Percentiles rank a stretch among this genome's conserved stretches.
Evolutionary conservation across 2,329 filamentous ascomycete species (phyloP).

Genomic region (Aureobasidium subglaciale): DNA sequence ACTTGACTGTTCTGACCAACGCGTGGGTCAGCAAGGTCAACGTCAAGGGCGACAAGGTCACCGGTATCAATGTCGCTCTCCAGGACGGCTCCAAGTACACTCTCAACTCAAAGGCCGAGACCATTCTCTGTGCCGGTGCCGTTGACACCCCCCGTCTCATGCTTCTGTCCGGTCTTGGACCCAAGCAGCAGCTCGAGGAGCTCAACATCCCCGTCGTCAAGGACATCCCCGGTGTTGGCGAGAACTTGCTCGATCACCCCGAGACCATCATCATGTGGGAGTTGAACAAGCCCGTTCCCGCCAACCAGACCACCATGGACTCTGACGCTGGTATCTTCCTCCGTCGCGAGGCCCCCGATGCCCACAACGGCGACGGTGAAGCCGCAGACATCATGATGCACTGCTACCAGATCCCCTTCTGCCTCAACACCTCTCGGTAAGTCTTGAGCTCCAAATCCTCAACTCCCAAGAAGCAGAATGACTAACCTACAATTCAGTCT

Average conservation of each 20-base stretch:
- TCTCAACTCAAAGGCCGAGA: slow-evolving; percentile 62
- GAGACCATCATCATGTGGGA: slow-evolving; percentile 68
- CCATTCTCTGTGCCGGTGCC: slow-evolving; percentile 71
- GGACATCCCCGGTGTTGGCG: slow-evolving; percentile 55
- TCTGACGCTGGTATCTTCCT: slow-evolving; percentile 86
- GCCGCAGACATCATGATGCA: slow-evolving; percentile 91
- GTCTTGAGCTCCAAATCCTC: background rate
- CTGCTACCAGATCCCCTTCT: slow-evolving; percentile 93
- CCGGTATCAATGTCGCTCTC: slow-evolving; percentile 65
- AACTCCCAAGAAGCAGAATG: background rate
- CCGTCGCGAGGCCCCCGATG: slow-evolving; percentile 66
- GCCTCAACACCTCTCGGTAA: slow-evolving; percentile 64
- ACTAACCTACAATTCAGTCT: slow-evolving; percentile 35
- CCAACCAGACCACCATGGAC: slow-evolving; percentile 83
- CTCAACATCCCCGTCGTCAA: slow-evolving; percentile 49
- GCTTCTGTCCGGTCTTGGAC: slow-evolving; percentile 45
- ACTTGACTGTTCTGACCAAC: slow-evolving; percentile 79
- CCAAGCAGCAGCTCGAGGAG: slow-evolving; percentile 39
- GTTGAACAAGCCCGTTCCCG: slow-evolving; percentile 68
- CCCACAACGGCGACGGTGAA: slow-evolving; percentile 61
- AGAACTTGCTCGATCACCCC: slow-evolving; percentile 59
- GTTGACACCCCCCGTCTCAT: slow-evolving; percentile 70
- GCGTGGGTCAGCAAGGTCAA: slow-evolving; percentile 82
- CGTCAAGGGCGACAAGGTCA: slow-evolving; percentile 60
- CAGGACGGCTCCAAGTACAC: slow-evolving; percentile 50